phyloP scores from a whole-genome alignment of 768 basidiomycete species.

The Serendipita indica region DNA sequence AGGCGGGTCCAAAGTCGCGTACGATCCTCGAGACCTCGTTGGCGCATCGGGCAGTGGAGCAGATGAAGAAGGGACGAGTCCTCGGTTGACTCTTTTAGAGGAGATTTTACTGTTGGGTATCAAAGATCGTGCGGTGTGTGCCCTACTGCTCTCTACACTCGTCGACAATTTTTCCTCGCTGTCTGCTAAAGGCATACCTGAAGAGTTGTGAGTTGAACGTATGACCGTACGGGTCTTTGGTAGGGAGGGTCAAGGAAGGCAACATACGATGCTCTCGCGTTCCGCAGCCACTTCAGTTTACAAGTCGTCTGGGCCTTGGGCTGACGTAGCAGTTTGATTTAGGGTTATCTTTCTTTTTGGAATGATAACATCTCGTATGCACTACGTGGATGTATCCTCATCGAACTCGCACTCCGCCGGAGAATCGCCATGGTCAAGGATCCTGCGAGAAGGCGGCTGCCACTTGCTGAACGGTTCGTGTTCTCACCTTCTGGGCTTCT shows the following conservation, averaged over 20 bases:
- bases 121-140: constrained; percentile 84
- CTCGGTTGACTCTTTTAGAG: constrained; percentile 88
- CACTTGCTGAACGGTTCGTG: constrained; percentile 57
- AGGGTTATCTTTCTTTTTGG: constrained; percentile 97
- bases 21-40: constrained; percentile 76
- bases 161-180: neutral
- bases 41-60: constrained; percentile 35
- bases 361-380: constrained; percentile 99
- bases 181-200: neutral
- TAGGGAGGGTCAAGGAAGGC: too few species aligned
- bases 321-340: too few species aligned
- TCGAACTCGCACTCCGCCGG: constrained; percentile 89
- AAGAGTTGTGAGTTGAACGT: neutral
- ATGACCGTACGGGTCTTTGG: too few species aligned
- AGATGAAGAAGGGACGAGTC: constrained; percentile 55
- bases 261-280: too few species aligned
- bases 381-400: constrained; percentile 91
- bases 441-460: constrained; percentile 54
- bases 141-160: neutral
- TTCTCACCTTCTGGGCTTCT: neutral
- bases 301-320: too few species aligned
- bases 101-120: constrained; percentile 86
- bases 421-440: constrained; percentile 86
- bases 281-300: too few species aligned
- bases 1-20: constrained; percentile 79